Base-by-base conservation (phyloP, 2,329 filamentous ascomycete species). In the Fusarium austroafricanum region DNA sequence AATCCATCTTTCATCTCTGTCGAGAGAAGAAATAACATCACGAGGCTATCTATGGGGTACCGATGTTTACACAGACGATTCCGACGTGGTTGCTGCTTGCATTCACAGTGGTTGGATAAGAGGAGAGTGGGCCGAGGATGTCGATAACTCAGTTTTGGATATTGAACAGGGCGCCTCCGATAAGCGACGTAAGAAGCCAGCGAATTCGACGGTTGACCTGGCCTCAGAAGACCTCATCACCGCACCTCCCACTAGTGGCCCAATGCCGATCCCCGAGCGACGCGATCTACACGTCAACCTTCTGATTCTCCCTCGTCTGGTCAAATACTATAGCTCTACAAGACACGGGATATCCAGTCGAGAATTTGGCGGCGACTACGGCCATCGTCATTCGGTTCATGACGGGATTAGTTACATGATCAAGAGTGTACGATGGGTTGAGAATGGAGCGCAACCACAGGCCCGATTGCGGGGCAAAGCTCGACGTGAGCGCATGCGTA, bases 41-140 rank as follows among this genome's bases (percentile, higher is more conserved):
- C 87, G 93, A 33, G 87, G 91, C 20, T 92, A 92, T 10, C 78
- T 99, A 0, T 99, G 95, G 94, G 96, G 96, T 2, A 96, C 93
- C 0, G 94, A 96, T 37, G 87, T 99, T 9, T 98, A 98, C 76
- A 97, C 94, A 0, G 96, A 99, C 72, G 96, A 99, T 78, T 97
- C 94, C 0, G 96, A 99, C 75, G 89, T 96, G 1, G 86, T 99
- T 23, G 95, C 94, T 0, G 94, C 95, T 3, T 95, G 94, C 61
- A 95, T 99, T 44, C 96, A 99, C 77, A 90, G 90, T 3, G 96
- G 96, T 5, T 98, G 94, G 89, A 91, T 99, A 70, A 89, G 90
- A 40, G 95, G 95, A 33, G 93, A 94, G 72, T 97, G 94, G 91
- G 84, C 89, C 6, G 89, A 94, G 9, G 91, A 93, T 35, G 87